Evolutionary conservation across 225 moss, liverwort and hornwort species (phyloP).

Genomic region (Antitrichia curtipendula): DNA sequence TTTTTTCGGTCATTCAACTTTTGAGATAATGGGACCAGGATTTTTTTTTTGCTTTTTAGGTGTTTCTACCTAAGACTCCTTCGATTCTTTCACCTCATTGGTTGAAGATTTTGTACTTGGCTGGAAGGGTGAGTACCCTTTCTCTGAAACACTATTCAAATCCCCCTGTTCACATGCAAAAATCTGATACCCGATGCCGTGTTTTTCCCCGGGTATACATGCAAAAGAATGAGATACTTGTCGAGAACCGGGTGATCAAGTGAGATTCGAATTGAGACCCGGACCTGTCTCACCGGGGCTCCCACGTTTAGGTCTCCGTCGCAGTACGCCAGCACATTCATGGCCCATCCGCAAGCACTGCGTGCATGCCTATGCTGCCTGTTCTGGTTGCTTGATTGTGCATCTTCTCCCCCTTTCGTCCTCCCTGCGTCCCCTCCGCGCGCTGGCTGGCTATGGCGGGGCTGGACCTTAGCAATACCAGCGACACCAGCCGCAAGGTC

Average conservation of each 20-base stretch:
- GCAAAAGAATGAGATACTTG: background rate
- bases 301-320: conserved; percentile 28
- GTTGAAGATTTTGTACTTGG: background rate
- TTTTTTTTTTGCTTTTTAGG: too few species aligned
- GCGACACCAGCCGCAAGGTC: conserved; percentile 13
- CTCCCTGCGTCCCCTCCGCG: background rate
- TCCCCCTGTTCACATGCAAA: too few species aligned
- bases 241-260: too few species aligned
- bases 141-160: background rate
- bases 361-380: conserved; percentile 10
- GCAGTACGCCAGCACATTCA: conserved; percentile 19
- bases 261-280: background rate
- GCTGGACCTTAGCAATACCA: conserved; percentile 4
- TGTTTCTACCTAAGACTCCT: background rate
- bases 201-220: background rate
- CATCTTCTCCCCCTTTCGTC: background rate
- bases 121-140: background rate
- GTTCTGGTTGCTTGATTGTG: conserved; percentile 11
- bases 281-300: background rate
- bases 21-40: too few species aligned
- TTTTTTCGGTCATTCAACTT: background rate
- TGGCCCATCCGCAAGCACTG: conserved; percentile 20
- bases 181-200: background rate
- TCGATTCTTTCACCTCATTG: background rate
- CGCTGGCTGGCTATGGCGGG: conserved; percentile 15